A percentile compares a stretch with the other conserved stretches of the same genome.
phyloP scores from a whole-genome alignment of 805 yeast genomes.

The Kodamaea lidongshanica region DNA sequence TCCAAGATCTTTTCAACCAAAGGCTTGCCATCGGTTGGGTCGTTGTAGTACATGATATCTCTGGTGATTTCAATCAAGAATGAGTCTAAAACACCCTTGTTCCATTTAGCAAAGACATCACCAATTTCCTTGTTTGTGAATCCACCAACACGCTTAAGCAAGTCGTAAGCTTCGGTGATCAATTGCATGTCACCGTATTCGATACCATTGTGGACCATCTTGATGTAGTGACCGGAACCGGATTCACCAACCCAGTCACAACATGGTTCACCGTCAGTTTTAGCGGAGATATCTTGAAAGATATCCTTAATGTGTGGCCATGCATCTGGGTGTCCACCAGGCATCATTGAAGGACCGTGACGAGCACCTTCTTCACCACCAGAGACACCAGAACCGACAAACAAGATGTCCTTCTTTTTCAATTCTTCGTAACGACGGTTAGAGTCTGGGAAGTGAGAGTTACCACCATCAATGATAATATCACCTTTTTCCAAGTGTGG shows the following conservation, averaged over 20 bases:
- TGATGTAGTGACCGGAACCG: slow-evolving; percentile 98
- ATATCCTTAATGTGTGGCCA: slow-evolving; percentile 98
- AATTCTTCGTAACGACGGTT: slow-evolving; percentile 94
- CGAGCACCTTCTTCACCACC: slow-evolving; percentile 99
- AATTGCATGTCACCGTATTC: slow-evolving; percentile 99
- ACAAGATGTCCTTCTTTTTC: slow-evolving; percentile 77
- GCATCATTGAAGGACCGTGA: slow-evolving; percentile 98
- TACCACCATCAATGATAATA: slow-evolving; percentile 99
- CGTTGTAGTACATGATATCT: slow-evolving; percentile 86
- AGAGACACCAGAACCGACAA: slow-evolving; percentile 98
- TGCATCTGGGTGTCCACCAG: slow-evolving; percentile 97
- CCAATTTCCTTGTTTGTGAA: slow-evolving; percentile 88
- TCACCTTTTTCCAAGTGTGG: slow-evolving; percentile 95
- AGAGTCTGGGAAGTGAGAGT: slow-evolving; percentile 98
- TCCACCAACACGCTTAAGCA: slow-evolving; percentile 90
- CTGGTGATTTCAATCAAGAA: slow-evolving; percentile 95
- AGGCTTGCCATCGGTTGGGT: slow-evolving; percentile 80
- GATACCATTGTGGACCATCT: slow-evolving; percentile 99
- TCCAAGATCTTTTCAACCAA: slow-evolving; percentile 94
- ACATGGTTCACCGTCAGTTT: slow-evolving; percentile 97
- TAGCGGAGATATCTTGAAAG: slow-evolving; percentile 94
- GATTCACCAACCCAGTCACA: slow-evolving; percentile 99
- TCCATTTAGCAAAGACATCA: slow-evolving; percentile 88
- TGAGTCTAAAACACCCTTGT: slow-evolving; percentile 95
- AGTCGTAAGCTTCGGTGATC: slow-evolving; percentile 95